These are phyloP conservation scores for Diaporthe sp. DNA, from an alignment of 2,329 filamentous ascomycete genomes.

Conservation along the genomic window DNA sequence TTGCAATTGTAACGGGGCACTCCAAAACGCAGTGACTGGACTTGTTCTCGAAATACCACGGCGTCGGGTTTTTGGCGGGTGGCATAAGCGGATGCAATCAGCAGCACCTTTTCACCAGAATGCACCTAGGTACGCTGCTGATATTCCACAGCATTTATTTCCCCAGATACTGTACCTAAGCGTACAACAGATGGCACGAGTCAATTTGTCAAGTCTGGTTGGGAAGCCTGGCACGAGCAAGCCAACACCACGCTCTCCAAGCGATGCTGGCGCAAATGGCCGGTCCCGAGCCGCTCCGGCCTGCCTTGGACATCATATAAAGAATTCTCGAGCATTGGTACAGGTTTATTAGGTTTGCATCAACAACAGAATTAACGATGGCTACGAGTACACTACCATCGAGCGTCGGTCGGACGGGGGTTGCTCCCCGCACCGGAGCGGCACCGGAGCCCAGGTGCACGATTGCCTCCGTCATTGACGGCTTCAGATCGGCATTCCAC, in stretches of 20 bases:
- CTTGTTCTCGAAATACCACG: no score
- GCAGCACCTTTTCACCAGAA: no score
- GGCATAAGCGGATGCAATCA: neutral
- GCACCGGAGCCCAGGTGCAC: neutral
- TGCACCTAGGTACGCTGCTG: neutral
- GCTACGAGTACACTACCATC: neutral
- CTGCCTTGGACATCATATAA: no score
- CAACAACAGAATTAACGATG: neutral
- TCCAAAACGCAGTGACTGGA: neutral
- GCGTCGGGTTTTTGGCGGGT: no score
- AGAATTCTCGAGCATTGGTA: neutral
- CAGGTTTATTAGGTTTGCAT: neutral
- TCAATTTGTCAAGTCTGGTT: neutral
- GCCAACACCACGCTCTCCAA: neutral
- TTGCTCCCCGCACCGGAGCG: conserved; percentile 17
- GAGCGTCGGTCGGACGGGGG: neutral
- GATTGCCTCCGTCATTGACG: conserved; percentile 13
- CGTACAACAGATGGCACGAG: neutral
- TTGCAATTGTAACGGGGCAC: neutral
- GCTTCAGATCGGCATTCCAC: neutral
- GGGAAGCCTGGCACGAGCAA: neutral
- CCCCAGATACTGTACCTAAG: no score
- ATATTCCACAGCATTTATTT: neutral
- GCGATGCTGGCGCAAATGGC: neutral
- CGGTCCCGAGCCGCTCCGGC: neutral